These are phyloP conservation scores for Candida golubevii DNA, from an alignment of 805 yeast species.

Conservation along the genomic window DNA sequence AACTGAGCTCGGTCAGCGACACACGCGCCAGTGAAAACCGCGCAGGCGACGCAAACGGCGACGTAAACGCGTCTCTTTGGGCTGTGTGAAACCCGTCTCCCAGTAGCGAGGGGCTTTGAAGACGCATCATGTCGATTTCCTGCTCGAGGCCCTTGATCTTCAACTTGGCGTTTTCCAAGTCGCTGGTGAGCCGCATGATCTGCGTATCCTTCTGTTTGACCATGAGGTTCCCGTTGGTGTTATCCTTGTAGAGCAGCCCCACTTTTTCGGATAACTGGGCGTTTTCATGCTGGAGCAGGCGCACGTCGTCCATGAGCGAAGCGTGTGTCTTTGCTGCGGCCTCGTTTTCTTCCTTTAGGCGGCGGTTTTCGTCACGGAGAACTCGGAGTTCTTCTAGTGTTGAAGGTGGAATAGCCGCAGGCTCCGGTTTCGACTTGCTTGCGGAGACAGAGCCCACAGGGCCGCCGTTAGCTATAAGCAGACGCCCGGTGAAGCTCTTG, in stretches of 20 bases:
- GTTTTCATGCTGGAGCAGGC: conserved; percentile 27
- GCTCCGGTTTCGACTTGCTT: neutral
- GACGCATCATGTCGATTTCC: conserved; percentile 28
- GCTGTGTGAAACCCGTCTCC: neutral
- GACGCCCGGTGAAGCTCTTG: conserved; percentile 41
- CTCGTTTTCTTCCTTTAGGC: conserved; percentile 32
- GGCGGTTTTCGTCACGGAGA: conserved; percentile 50
- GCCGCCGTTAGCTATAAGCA: conserved; percentile 29
- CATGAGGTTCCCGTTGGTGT: conserved; percentile 46
- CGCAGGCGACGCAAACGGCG: conserved; percentile 16
- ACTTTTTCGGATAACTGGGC: conserved; percentile 3
- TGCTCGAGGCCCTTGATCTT: conserved; percentile 52
- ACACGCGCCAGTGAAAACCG: conserved; percentile 15
- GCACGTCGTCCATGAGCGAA: conserved; percentile 23
- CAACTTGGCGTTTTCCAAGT: conserved; percentile 54
- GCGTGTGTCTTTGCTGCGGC: conserved; percentile 21
- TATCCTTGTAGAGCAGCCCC: conserved; percentile 20
- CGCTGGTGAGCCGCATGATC: conserved; percentile 54
- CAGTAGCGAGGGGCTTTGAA: conserved; percentile 15
- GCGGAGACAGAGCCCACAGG: neutral
- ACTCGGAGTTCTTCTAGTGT: conserved; percentile 27
- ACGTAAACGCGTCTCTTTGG: conserved; percentile 5
- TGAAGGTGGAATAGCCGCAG: conserved; percentile 1
- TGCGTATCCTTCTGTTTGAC: conserved; percentile 69
- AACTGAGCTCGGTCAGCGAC: conserved; percentile 35